Base-by-base conservation (phyloP, 352 stramenopile species). In the Thalassiosira livingstoniorum region DNA sequence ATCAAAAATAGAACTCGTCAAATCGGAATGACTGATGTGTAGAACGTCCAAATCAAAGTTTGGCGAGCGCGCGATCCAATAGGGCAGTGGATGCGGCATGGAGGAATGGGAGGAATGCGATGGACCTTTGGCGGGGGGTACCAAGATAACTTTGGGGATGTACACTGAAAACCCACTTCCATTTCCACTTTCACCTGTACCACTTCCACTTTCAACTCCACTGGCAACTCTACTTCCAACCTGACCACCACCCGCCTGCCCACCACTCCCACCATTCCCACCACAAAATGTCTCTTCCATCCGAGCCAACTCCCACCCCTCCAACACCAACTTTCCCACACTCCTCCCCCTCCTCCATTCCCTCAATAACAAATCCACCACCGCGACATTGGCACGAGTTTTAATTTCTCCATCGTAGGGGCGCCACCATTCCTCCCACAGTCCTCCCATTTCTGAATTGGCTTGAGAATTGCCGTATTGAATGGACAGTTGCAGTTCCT, bases 331-430 rank as follows among this genome's bases (percentile, higher is more conserved):
- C 27, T 23, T 55, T 7, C 42, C 64, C 45, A 86, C 47, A 55
- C 35, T 67, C 67, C 64, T 25, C 29, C 60, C 21, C 51, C 78
- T 42, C 11, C 29, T 65, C 47, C 72, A 78, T 35, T 86, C 78
- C 32, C 78, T 65, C 43, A 86, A 54, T n/a, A 86, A 61, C 78
- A 86, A 78, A 34, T 86, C 78, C 23, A 86, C 78, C 63, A 81
- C 39, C 4, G 66, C 78, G 31, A 29, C 63, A 69, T 81, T 77
- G 11, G 71, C 65, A 3, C 78, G 61, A 42, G 78, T 75, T 53
- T 62, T 64, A n/a, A 86, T 82, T 21, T 58, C 77, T 29, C 45
- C 23, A 69, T 78, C 78, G 35, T 78, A 34, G 2, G 72, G 78
- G 25, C 47, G 70, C 53, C 67, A 82, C 58, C 57, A 61, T 21